Conservation (phyloP, 2,329 filamentous ascomycete genomes). For the Colletotrichum nymphaeae region DNA sequence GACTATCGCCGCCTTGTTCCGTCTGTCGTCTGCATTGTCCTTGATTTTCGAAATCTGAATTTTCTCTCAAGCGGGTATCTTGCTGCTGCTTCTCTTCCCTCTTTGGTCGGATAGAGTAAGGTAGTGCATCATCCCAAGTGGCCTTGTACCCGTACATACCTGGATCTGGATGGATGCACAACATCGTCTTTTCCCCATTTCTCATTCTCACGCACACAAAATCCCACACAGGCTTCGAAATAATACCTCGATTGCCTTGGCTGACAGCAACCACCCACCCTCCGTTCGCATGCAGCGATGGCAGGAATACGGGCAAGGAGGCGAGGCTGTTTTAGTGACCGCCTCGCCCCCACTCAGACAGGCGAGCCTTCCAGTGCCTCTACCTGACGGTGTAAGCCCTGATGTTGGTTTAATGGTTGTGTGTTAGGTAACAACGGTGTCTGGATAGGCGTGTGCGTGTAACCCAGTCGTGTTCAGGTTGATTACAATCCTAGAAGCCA, state of each 20-base stretch:
- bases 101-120: background rate
- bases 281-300: conserved; percentile 10
- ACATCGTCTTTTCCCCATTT: background rate
- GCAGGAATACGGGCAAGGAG: conserved; percentile 10
- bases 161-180: background rate
- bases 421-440: background rate
- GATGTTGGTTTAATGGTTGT: background rate
- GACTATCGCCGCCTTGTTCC: conserved; percentile 25
- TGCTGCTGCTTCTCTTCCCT: background rate
- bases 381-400: background rate
- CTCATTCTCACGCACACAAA: background rate
- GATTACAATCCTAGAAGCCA: background rate
- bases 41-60: background rate
- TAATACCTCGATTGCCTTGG: conserved; percentile 16
- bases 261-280: conserved; percentile 17
- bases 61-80: conserved; percentile 7
- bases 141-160: background rate
- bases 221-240: background rate
- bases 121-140: conserved; percentile 12
- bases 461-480: conserved; percentile 6
- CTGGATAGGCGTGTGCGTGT: background rate
- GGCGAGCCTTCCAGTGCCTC: background rate
- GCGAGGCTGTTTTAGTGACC: conserved; percentile 26
- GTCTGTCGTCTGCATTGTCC: background rate
- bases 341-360: conserved; percentile 31